Percentiles rank a stretch among this genome's conserved stretches.
Evolutionary conservation across 768 basidiomycete genomes (phyloP).

Genomic region (Psilocybe sp.): DNA sequence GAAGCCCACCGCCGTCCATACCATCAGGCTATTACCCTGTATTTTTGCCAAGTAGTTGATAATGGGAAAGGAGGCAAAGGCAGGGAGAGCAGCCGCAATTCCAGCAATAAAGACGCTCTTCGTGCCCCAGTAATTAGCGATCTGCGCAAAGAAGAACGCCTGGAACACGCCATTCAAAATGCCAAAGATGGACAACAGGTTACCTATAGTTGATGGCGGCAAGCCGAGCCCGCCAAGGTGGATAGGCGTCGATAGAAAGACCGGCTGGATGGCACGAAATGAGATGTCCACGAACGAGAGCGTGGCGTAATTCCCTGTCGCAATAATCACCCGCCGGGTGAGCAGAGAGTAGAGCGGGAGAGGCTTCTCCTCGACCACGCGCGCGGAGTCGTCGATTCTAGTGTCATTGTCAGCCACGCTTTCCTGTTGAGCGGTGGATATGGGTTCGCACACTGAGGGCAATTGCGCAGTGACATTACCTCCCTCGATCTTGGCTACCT

Average conservation of each 20-base stretch:
- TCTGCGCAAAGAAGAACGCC: conserved; percentile 60
- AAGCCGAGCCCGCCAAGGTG: conserved; percentile 69
- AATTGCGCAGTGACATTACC: too few relatives aligned
- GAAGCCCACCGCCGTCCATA: conserved; percentile 50
- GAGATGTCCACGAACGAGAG: conserved; percentile 68
- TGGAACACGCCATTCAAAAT: conserved; percentile 65
- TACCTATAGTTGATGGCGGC: conserved; percentile 63
- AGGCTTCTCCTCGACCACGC: conserved; percentile 28
- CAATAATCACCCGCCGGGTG: conserved; percentile 52
- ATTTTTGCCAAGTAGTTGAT: conserved; percentile 53
- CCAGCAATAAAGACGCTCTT: conserved; percentile 57
- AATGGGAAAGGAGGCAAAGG: conserved; percentile 59
- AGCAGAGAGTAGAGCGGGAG: conserved; percentile 51
- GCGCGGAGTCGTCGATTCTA: neutral
- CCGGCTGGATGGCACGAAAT: conserved; percentile 62
- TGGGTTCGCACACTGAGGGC: too few relatives aligned
- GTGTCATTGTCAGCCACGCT: conserved; percentile 1
- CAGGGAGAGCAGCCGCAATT: conserved; percentile 46
- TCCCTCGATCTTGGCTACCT: conserved; percentile 3
- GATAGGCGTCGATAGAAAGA: conserved; percentile 72
- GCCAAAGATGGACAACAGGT: conserved; percentile 59
- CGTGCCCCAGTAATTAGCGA: conserved; percentile 62
- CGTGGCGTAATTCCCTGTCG: conserved; percentile 62
- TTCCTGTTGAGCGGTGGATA: neutral
- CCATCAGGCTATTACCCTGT: conserved; percentile 41